Evolutionary conservation across 2,329 filamentous ascomycete species (phyloP), one percentile per base, ranked within the genome.

Genomic region (Aspergillus nomiae): DNA sequence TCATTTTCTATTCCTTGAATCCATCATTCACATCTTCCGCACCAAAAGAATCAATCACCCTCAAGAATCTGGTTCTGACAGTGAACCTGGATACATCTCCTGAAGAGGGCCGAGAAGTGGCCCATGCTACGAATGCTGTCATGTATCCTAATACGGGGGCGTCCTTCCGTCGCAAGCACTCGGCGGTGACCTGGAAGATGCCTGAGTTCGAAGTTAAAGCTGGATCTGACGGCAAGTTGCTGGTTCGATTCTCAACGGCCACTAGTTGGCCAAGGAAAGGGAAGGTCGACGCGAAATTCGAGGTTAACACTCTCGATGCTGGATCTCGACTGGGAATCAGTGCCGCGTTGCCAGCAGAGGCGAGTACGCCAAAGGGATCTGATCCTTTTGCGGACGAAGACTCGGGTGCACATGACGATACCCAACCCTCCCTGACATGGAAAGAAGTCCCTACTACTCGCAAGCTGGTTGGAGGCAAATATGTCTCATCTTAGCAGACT

Each of bases 1-100:
- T 97, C 59, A 82, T 98, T 43, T 88, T 90, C 72, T 98, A 97
- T 79, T 88, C 89, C 7, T 84, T 95, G 19, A 97, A 97, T 76
- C 91, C 92, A 0, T 81, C 83, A 1, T 92, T 89, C 73, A 64
- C 74, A 67, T 82, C 80, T 56, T 80, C 83, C 57, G 71, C 66
- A 4, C 65, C 74, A 26, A 63, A 63, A 14, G 67, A 82, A 71
- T 73, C 85, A 77, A 72, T 92, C 45, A 86, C 81, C 1, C 77
- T 93, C 46, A 90, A 89, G 70, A 96, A 97, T 70, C 84, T 97
- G 28, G 90, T 96, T 65, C 82, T 98, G 19, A 90, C 87, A 0
- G 79, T 82, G 55, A 75, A 74, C 54, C 67, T 82, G 62, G 78
- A 82, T 55, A 75, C 76, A 4, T 75, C 79, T 4, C 69, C 77